Evolutionary conservation across 208 protist genomes (phyloP).

Genomic region (Balamuthia mandrillaris): DNA sequence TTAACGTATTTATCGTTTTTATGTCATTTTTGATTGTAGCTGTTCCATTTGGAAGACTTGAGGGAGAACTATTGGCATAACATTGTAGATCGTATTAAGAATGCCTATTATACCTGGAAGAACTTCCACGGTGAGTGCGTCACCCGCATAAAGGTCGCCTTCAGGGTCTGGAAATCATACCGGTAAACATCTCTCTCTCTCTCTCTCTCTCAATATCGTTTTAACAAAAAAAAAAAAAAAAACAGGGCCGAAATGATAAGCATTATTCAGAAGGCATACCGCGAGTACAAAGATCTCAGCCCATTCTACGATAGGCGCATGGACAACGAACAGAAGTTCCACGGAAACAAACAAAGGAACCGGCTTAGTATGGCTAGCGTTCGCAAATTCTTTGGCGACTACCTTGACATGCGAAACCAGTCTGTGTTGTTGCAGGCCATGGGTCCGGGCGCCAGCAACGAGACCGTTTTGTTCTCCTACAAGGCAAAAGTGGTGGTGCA

Average conservation of each 20-base stretch:
- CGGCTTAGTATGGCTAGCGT: conserved; percentile 16
- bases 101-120: conserved; percentile 74
- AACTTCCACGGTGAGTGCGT: conserved; percentile 39
- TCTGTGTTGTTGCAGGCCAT: neutral
- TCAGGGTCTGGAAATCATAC: neutral
- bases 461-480: conserved; percentile 20
- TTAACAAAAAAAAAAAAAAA: neutral
- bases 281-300: neutral
- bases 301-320: conserved; percentile 19
- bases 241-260: conserved; percentile 25
- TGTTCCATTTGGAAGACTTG: conserved; percentile 78
- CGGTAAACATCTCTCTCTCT: neutral
- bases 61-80: conserved; percentile 78
- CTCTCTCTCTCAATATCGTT: neutral
- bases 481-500: conserved; percentile 12
- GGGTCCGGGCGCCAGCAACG: conserved; percentile 16
- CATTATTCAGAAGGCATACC: conserved; percentile 38
- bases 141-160: conserved; percentile 23
- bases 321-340: conserved; percentile 33
- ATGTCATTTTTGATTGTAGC: conserved; percentile 54
- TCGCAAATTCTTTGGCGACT: conserved; percentile 44
- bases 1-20: conserved; percentile 83
- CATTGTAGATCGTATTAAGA: conserved; percentile 77
- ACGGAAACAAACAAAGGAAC: conserved; percentile 39
- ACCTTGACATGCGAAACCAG: conserved; percentile 35